Evolutionary conservation across 1,139 yeast species (phyloP), one percentile per base, ranked within the genome.

Genomic region (Pichia sp.): DNA sequence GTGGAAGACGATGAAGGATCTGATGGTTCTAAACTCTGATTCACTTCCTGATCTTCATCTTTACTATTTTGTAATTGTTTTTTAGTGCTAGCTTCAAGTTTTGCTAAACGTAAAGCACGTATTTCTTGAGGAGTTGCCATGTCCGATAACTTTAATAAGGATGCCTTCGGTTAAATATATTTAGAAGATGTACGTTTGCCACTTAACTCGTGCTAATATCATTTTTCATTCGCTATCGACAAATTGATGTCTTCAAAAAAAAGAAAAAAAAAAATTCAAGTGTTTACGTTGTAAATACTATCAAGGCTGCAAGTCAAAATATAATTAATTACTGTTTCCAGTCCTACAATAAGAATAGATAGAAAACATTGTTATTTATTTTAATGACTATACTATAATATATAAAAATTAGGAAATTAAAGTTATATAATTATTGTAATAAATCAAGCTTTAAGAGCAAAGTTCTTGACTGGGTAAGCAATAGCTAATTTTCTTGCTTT

Each of bases 391-490:
- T 47, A 47, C 44, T 36, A 47, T 29, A 29, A 39, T 39, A 40
- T 46, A 44, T 44, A 43, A 39, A 32, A 32, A 39, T 44, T 48
- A 36, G 18, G 25, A 36, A 36, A 23, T 15, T 35, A 23, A 23
- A n/a, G 27, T 23, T 36, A 36, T 36, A 36, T 36, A 36, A 35
- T 22, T 20, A 35, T 23, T 23, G 18, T 23, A 36, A 15, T 23
- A 15, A 23, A 36, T 36, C 39, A 90, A 78, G 97, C 97, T 85
- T 90, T 90, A 79, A 92, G 86, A 74, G 97, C 97, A 77, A 78
- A 92, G 79, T 85, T 85, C 85, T 96, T 89, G 79, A 85, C 90
- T 74, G 98, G 97, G 95, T 85, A 88, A 76, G 97, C 95, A 69
- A 82, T 79, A 71, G 81, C 81, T 77, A 79, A 84, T 88, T 92